Base-by-base conservation (phyloP, 78 protist species). In the Tieghemostelium lacteum region DNA sequence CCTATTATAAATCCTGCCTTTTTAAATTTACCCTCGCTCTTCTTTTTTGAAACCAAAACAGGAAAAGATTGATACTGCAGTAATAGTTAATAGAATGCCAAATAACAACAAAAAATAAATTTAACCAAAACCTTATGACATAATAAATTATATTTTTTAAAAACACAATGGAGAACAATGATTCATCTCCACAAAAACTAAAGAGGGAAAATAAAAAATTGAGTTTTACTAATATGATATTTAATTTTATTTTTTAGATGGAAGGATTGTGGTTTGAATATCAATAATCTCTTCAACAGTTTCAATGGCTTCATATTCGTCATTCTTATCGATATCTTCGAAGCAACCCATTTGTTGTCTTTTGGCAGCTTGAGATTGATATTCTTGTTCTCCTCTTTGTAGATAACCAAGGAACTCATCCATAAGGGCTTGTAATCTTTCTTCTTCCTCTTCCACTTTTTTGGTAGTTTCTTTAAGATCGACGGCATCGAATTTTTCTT, bases 341-440 rank as follows among this genome's bases (percentile, higher is more conserved):
- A 19, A 36, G 10, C 52, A 0, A 71, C 73, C 60, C 2, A 64
- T 28, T 58, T 52, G 28, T 24, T 22, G 16, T 24, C 76, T 20
- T n/a, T 28, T 24, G 33, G 75, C 42, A 6, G 55, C 76, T 1
- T 10, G 39, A 1, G 71, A 55, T 67, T 80, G 88, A 33, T 80
- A 80, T 67, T 80, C 88, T 7, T 14, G n/a, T 57, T 80, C 88
- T 20, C 76, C 76, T 55, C 33, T 36, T 66, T 80, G 88, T 14
- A 80, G 58, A 22, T 37, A 49, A 20, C 50, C 20, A 16, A 80
- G 37, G 66, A 80, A 80, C n/a, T 80, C 88, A 20, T 52, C n/a
- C 88, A 80, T 80, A 0, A 80, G 29, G 5, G 26, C n/a, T 10
- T 66, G 61, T 24, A 80, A 42, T 66, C 76, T 75, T 29, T 12